Evolutionary conservation across 805 yeast genomes (phyloP), one percentile per base, ranked within the genome.

Genomic region (Grigorovia yakushimaensis): DNA sequence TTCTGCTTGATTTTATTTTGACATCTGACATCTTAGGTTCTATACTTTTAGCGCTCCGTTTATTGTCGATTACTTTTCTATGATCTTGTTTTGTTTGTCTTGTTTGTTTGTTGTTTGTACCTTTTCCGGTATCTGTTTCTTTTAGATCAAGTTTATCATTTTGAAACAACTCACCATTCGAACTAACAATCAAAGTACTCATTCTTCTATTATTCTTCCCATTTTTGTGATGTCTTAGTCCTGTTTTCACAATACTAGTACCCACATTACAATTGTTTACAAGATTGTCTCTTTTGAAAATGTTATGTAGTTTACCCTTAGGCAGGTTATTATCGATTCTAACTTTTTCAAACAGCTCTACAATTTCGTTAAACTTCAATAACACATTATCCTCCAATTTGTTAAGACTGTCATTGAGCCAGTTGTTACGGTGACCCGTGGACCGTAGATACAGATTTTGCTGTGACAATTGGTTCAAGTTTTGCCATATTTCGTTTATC

Each of bases 401-500:
- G 4, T 47, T 56, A 17, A 77, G 52, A 41, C 68, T 67, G 17
- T 63, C 65, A 43, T 69, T 71, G 24, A 76, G 37, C 37, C 37
- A 33, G 15, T 60, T 63, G 51, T 53, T 50, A 54, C 64, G 50
- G 2, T 72, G 61, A 27, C 58, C 58, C 39, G 58, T 60, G 1
- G 73, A 69, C 48, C 75, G 63, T 33, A 76, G 56, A 33, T 59
- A 57, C 47, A 73, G 65, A 52, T 78, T 79, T 51, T 78, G 81
- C 49, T 70, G 72, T 13, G 73, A 70, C 53, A 79, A 59, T 18
- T 73, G 77, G 20, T 72, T 66, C 21, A 80, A 59, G 49, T 70
- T 73, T 11, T 64, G 58, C 59, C 82, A 87, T 59, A 84, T 60
- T 24, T 73, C 77, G 4, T 73, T 61, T 22, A 82, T 67, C 52